phyloP scores from a whole-genome alignment of 2,329 filamentous ascomycete genomes.

The Neopestalotiopsis rosae region DNA sequence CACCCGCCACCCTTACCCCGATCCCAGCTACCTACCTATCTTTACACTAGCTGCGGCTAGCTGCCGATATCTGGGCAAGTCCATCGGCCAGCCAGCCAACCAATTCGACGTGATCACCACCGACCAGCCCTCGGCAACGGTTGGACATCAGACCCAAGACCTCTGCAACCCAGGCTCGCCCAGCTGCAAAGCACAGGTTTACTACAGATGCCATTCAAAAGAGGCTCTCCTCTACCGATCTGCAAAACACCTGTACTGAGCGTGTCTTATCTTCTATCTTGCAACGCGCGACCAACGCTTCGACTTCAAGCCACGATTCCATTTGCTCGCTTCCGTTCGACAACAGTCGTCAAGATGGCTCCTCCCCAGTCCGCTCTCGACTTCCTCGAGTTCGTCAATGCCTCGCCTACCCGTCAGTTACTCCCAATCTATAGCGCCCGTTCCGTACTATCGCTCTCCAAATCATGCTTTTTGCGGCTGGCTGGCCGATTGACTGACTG shows the following conservation, averaged over 20 bases:
- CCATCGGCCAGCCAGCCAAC: no score
- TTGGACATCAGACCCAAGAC: neutral
- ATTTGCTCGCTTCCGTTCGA: slow-evolving; percentile 6
- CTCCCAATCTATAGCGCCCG: neutral
- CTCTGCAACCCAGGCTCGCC: neutral
- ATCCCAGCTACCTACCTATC: no score
- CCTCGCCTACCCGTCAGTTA: slow-evolving; percentile 84
- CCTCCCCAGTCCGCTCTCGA: slow-evolving; percentile 70
- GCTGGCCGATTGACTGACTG: slow-evolving; percentile 12
- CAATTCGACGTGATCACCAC: neutral
- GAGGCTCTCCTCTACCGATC: neutral
- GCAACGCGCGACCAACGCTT: neutral
- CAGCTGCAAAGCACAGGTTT: neutral
- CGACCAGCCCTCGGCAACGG: neutral
- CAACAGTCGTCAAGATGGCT: slow-evolving; percentile 48
- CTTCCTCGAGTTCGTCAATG: slow-evolving; percentile 93
- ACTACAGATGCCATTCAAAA: neutral
- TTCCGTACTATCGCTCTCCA: neutral
- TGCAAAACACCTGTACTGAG: neutral
- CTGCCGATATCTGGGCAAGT: no score
- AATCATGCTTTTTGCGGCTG: neutral
- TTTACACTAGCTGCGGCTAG: no score
- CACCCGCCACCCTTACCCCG: no score
- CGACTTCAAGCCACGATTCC: neutral
- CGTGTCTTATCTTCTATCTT: neutral